phyloP scores from a whole-genome alignment of 441 rosid genomes.

The Adansonia madagascariensis region DNA sequence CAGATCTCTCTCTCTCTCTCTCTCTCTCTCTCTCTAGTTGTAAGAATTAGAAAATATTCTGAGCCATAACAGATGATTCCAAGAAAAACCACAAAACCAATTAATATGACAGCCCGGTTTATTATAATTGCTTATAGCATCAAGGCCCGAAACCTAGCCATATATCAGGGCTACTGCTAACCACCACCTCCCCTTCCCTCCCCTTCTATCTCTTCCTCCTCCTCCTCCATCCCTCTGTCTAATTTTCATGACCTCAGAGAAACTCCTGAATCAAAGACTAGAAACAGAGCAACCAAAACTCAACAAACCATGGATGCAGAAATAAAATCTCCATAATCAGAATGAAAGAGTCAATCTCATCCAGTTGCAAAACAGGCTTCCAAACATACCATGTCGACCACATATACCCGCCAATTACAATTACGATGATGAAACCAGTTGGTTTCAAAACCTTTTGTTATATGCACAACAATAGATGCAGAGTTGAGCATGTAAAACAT shows the following conservation, averaged over 20 bases:
- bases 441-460: constrained; percentile 4
- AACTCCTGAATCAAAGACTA: not conserved
- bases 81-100: not conserved
- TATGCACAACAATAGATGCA: not conserved
- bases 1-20: not conserved
- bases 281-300: not conserved
- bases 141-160: not conserved
- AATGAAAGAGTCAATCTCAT: not conserved
- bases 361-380: not conserved
- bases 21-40: too few species aligned
- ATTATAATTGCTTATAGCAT: not conserved
- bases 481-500: constrained; percentile 4
- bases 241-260: not conserved
- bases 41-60: too few species aligned
- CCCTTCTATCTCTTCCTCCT: not conserved
- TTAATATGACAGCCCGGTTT: not conserved
- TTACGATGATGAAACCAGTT: not conserved
- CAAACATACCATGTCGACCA: not conserved
- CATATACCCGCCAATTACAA: not conserved
- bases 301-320: not conserved
- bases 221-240: not conserved
- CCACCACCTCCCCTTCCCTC: not conserved
- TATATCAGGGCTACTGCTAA: not conserved
- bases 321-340: not conserved
- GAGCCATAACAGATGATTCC: not conserved